Evolutionary conservation across 2,329 filamentous ascomycete genomes (phyloP).

Genomic region (Zopfia rhizophila): DNA sequence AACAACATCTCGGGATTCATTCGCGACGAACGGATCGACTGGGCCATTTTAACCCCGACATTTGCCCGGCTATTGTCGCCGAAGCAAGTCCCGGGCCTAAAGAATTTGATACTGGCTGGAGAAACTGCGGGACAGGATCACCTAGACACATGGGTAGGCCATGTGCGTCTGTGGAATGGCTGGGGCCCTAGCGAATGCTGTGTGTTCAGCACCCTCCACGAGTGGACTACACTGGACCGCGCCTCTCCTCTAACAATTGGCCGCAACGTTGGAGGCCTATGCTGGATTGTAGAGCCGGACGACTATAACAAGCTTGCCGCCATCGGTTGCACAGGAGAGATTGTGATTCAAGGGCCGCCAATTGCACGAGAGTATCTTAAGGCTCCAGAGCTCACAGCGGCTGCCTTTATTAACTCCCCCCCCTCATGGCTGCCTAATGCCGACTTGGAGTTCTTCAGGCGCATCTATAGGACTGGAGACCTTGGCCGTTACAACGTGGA

Average conservation of each 20-base stretch:
- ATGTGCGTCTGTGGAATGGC: slow-evolving; percentile 47
- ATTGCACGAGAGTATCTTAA: slow-evolving; percentile 24
- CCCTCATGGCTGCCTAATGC: too few relatives aligned
- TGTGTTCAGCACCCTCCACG: slow-evolving; percentile 34
- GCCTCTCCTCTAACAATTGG: too few relatives aligned
- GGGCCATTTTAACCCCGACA: slow-evolving; percentile 43
- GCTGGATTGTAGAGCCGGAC: slow-evolving; percentile 37
- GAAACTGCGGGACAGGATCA: slow-evolving; percentile 14
- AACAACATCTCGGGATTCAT: slow-evolving; percentile 55
- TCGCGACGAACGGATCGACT: slow-evolving; percentile 23
- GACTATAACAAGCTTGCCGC: slow-evolving; percentile 39
- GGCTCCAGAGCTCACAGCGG: slow-evolving; percentile 27
- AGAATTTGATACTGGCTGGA: slow-evolving; percentile 15
- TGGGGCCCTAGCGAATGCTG: slow-evolving; percentile 52
- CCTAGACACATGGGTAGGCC: slow-evolving; percentile 37
- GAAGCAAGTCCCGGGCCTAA: slow-evolving; percentile 12
- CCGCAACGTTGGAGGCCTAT: not conserved
- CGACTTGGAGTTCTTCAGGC: too few relatives aligned
- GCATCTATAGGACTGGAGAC: slow-evolving; percentile 18
- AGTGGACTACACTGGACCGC: not conserved
- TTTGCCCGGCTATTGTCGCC: slow-evolving; percentile 36
- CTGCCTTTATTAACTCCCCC: slow-evolving; percentile 36
- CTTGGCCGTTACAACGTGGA: slow-evolving; percentile 11
- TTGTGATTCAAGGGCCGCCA: slow-evolving; percentile 19
- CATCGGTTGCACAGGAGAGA: slow-evolving; percentile 52